phyloP scores from a whole-genome alignment of 257 asterid species.

The Nicotiana undulata region DNA sequence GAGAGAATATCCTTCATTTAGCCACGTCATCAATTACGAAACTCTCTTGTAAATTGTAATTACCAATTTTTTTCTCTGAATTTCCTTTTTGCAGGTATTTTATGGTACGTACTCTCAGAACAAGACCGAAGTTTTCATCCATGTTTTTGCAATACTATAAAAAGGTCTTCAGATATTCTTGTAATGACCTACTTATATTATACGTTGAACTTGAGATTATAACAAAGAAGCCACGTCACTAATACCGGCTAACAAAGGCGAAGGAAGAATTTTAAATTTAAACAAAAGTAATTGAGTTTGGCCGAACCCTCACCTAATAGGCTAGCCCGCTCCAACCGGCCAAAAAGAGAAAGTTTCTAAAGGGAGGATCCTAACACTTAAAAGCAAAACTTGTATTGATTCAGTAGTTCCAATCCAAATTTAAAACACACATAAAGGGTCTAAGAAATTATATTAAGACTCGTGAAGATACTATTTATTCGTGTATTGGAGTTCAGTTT shows the following conservation, averaged over 20 bases:
- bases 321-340: too few species aligned
- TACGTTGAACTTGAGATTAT: neutral
- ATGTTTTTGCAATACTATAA: neutral
- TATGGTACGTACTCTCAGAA: neutral
- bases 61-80: neutral
- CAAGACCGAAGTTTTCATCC: neutral
- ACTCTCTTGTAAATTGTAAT: neutral
- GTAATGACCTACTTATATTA: neutral
- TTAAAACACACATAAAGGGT: neutral
- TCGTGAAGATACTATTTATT: too few species aligned
- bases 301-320: accelerated
- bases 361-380: neutral
- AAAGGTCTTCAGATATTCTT: neutral
- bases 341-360: neutral
- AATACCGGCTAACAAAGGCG: neutral
- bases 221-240: neutral
- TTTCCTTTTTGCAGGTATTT: neutral
- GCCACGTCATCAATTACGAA: neutral
- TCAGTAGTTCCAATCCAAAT: neutral
- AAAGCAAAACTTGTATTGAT: neutral
- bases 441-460: neutral
- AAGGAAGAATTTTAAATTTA: too few species aligned
- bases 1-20: neutral
- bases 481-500: too few species aligned
- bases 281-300: too few species aligned